Percentiles rank a stretch among this genome's conserved stretches.
phyloP scores from a whole-genome alignment of 1,284 basidiomycete genomes.

The Trichosporon ovoides region DNA sequence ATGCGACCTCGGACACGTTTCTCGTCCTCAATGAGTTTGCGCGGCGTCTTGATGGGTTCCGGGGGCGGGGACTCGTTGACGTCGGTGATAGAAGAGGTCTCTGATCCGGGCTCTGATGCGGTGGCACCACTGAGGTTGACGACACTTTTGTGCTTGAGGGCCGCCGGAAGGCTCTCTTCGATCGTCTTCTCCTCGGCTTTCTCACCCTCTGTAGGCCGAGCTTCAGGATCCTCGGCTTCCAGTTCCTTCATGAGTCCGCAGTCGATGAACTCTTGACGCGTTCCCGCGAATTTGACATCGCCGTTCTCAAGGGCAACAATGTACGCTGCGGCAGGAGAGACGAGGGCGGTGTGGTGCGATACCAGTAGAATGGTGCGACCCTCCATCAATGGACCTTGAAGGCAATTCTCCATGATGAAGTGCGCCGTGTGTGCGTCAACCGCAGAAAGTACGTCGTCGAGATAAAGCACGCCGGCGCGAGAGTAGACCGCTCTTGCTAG shows the following conservation, averaged over 20 bases:
- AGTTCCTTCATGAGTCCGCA: conserved; percentile 64
- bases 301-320: conserved; percentile 74
- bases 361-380: conserved; percentile 78
- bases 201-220: conserved; percentile 49
- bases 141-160: conserved; percentile 30
- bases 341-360: conserved; percentile 63
- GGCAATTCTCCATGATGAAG: conserved; percentile 73
- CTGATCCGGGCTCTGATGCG: conserved; percentile 34
- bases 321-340: conserved; percentile 40
- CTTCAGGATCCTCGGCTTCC: conserved; percentile 56
- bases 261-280: conserved; percentile 60
- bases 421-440: conserved; percentile 82
- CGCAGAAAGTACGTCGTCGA: conserved; percentile 64
- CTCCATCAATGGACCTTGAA: conserved; percentile 74
- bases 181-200: conserved; percentile 46
- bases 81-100: conserved; percentile 40
- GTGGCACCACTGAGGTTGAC: conserved; percentile 30
- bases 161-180: conserved; percentile 32
- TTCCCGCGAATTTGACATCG: conserved; percentile 68
- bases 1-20: conserved; percentile 78
- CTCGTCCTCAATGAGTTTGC: conserved; percentile 88
- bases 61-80: conserved; percentile 29
- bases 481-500: conserved; percentile 92
- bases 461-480: conserved; percentile 71
- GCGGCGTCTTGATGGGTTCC: conserved; percentile 56